These are phyloP conservation scores for Eucalyptus cloeziana DNA, from an alignment of 345 rosid genomes.

Conservation along the genomic window DNA sequence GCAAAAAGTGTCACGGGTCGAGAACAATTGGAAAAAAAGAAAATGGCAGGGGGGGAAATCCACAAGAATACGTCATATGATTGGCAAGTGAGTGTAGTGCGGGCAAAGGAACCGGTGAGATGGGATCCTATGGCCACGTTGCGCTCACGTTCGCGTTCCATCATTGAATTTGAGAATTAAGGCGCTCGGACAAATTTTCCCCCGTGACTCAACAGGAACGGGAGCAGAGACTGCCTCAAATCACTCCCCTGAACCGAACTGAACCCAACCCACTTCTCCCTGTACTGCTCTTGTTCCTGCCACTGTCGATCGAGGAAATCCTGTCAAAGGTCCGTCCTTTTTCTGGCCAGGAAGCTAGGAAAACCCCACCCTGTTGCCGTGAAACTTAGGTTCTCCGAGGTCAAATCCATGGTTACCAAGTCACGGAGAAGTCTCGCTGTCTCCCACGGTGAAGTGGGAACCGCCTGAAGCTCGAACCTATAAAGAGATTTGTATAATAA, in stretches of 20 bases:
- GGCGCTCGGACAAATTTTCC: neutral
- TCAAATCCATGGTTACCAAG: neutral
- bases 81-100: neutral
- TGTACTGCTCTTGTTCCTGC: neutral
- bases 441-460: neutral
- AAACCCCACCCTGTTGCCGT: neutral
- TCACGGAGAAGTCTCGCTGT: neutral
- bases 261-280: neutral
- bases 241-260: neutral
- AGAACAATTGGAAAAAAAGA: neutral
- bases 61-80: neutral
- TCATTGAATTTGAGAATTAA: neutral
- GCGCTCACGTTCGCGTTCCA: neutral
- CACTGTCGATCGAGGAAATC: neutral
- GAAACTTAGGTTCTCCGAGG: neutral
- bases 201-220: neutral
- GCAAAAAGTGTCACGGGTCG: neutral
- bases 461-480: neutral
- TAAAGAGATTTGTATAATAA: neutral
- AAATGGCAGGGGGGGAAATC: neutral
- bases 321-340: neutral
- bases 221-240: neutral
- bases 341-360: neutral
- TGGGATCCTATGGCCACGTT: neutral
- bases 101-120: neutral